Evolutionary conservation across 1,139 yeast genomes (phyloP).

Genomic region (Magnusiomyces ingens): DNA sequence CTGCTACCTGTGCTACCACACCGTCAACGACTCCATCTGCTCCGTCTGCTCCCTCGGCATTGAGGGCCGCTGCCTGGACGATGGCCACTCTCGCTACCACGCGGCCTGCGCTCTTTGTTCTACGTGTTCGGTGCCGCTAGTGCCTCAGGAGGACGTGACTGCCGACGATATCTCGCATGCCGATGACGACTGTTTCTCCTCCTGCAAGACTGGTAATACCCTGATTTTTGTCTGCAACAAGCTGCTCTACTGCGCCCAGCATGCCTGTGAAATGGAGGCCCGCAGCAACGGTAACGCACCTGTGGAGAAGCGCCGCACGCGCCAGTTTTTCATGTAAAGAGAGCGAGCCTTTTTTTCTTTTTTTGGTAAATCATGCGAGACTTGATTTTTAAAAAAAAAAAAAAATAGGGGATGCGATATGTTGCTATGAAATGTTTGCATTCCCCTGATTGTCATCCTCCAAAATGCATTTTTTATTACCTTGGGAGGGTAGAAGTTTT

Average conservation of each 20-base stretch:
- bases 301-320: neutral
- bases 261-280: neutral
- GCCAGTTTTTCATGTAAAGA: conserved; percentile 1
- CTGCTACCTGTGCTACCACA: conserved; percentile 74
- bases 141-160: no score
- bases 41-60: conserved; percentile 64
- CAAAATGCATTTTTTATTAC: neutral
- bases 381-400: neutral
- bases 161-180: no score
- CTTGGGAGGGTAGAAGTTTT: no score
- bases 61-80: conserved; percentile 65
- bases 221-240: neutral
- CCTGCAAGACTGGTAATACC: neutral
- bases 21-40: conserved; percentile 68
- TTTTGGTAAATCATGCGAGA: no score
- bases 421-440: conserved; percentile 21
- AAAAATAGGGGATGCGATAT: neutral
- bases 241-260: neutral
- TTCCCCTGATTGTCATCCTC: neutral
- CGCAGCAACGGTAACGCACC: neutral
- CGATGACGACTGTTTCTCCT: no score
- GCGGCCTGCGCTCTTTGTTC: conserved; percentile 21
- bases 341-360: neutral
- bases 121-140: neutral
- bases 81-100: conserved; percentile 27